Conservation (phyloP, 306 rosid species). For the Cicer arietinum region DNA sequence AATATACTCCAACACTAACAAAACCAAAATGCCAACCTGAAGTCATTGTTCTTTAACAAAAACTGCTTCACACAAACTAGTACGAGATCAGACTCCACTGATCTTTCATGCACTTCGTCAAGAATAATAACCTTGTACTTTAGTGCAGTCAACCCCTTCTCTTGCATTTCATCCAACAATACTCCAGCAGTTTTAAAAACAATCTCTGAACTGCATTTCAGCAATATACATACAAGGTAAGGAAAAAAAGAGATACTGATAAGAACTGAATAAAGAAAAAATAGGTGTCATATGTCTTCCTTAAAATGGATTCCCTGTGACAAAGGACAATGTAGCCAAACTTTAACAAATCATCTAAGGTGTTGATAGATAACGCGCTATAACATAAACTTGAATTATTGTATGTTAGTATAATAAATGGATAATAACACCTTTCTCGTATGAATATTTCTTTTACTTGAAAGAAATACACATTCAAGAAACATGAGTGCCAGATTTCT, state of each 20-base stretch:
- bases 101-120: slow-evolving; percentile 97
- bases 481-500: slow-evolving; percentile 5
- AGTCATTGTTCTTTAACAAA: slow-evolving; percentile 69
- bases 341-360: slow-evolving; percentile 29
- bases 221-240: slow-evolving; percentile 31
- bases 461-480: background rate
- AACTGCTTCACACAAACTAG: slow-evolving; percentile 89
- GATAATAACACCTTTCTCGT: slow-evolving; percentile 13
- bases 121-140: slow-evolving; percentile 86
- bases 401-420: slow-evolving; percentile 26
- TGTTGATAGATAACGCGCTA: background rate
- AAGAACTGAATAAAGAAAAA: slow-evolving; percentile 18
- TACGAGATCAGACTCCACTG: slow-evolving; percentile 91
- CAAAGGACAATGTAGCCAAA: slow-evolving; percentile 9
- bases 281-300: slow-evolving; percentile 9
- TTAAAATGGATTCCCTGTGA: slow-evolving; percentile 14
- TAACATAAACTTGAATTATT: background rate
- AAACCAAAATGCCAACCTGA: slow-evolving; percentile 63
- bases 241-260: background rate
- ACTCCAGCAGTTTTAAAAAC: slow-evolving; percentile 94
- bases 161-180: slow-evolving; percentile 84
- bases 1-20: slow-evolving; percentile 6
- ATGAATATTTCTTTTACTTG: background rate
- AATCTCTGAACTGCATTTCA: slow-evolving; percentile 65
- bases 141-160: slow-evolving; percentile 73